Conservation (phyloP, 768 basidiomycete genomes). For the Mycena crocata region DNA sequence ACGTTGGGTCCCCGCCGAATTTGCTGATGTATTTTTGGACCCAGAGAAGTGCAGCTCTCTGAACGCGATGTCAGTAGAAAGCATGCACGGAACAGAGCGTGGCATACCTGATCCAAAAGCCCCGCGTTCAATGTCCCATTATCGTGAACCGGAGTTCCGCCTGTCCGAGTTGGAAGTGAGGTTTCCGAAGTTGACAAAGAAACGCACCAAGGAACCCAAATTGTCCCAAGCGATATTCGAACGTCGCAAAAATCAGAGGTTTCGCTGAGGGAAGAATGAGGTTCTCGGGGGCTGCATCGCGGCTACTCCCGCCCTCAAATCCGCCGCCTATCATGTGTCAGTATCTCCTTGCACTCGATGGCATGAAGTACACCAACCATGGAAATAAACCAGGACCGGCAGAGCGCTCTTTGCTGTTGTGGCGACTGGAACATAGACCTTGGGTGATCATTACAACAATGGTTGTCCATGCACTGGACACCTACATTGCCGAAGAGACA, state of each 20-base stretch:
- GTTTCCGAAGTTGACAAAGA: neutral
- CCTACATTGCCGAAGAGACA: conserved; percentile 57
- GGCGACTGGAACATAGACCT: conserved; percentile 34
- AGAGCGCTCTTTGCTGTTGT: conserved; percentile 24
- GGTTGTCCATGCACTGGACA: neutral
- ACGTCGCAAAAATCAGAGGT: conserved; percentile 54
- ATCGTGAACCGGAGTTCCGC: conserved; percentile 44
- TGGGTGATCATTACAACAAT: neutral
- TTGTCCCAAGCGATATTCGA: conserved; percentile 56
- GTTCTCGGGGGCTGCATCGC: conserved; percentile 44
- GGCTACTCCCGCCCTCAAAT: conserved; percentile 51
- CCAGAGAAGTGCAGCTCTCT: conserved; percentile 53
- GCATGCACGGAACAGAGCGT: neutral
- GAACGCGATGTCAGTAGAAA: neutral
- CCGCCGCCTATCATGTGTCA: conserved; percentile 49
- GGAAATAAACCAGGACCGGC: conserved; percentile 55
- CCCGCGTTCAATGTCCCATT: conserved; percentile 52
- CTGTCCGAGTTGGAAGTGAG: conserved; percentile 29
- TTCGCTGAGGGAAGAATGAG: conserved; percentile 45
- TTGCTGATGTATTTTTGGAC: conserved; percentile 49
- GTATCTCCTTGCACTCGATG: neutral
- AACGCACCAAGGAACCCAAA: conserved; percentile 54
- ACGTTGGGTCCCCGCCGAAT: conserved; percentile 51
- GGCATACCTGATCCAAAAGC: conserved; percentile 42
- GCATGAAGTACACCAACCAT: conserved; percentile 42